Percentiles rank a stretch among this genome's conserved stretches.
These are phyloP conservation scores for Aspergillus affinis DNA, from an alignment of 495 filamentous ascomycete genomes.

Conservation along the genomic window DNA sequence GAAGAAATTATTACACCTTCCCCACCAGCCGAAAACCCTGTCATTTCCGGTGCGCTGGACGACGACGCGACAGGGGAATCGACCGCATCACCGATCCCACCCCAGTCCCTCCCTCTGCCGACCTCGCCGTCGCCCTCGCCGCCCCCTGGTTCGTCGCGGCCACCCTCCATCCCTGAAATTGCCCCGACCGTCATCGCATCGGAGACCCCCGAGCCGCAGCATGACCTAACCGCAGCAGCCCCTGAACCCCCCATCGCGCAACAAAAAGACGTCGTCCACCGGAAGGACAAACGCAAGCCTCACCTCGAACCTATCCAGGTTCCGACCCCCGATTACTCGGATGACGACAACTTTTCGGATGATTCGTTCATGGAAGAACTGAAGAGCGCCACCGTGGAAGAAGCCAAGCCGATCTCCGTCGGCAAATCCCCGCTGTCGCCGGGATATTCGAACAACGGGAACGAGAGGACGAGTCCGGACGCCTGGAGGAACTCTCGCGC, in stretches of 20 bases:
- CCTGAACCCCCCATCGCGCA: constrained; percentile 23
- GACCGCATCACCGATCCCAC: constrained; percentile 10
- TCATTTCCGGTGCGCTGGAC: constrained; percentile 20
- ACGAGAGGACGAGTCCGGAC: constrained; percentile 28
- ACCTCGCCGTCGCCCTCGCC: constrained; percentile 18
- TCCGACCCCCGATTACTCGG: constrained; percentile 54
- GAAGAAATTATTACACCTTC: constrained; percentile 29
- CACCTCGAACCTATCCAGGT: constrained; percentile 57
- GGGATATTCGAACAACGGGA: constrained; percentile 51
- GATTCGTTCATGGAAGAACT: constrained; percentile 90
- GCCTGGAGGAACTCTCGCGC: constrained; percentile 49
- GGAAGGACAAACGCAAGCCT: constrained; percentile 49
- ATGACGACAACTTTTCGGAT: constrained; percentile 69
- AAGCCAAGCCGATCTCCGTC: constrained; percentile 80
- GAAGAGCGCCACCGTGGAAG: constrained; percentile 74
- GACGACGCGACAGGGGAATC: constrained; percentile 15
- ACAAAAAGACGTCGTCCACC: constrained; percentile 19
- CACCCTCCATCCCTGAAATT: constrained; percentile 20
- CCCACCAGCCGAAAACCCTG: constrained; percentile 22
- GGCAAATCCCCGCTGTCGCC: constrained; percentile 80
- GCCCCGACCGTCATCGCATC: constrained; percentile 15
- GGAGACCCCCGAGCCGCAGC: constrained; percentile 14
- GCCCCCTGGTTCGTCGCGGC: constrained; percentile 11
- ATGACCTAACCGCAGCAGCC: constrained; percentile 16
- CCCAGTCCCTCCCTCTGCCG: constrained; percentile 23